A percentile compares a stretch with the other conserved stretches of the same genome.
Conservation (phyloP, 2,329 filamentous ascomycete genomes). For the Fusarium dimerum region DNA sequence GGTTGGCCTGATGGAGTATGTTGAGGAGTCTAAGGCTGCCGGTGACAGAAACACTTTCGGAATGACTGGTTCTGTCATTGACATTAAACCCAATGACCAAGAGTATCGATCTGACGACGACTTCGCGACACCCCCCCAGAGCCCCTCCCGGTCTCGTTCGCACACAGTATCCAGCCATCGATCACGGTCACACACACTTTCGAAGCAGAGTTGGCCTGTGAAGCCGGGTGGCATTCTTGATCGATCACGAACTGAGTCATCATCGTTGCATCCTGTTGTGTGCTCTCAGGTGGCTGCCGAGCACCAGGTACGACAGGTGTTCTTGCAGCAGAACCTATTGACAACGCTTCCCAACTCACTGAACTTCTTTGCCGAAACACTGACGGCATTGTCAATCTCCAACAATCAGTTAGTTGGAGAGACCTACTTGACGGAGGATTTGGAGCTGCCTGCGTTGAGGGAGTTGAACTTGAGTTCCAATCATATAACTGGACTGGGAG, state of each 20-base stretch:
- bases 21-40: constrained; percentile 22
- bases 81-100: constrained; percentile 35
- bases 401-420: constrained; percentile 71
- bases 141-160: constrained; percentile 49
- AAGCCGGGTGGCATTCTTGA: constrained; percentile 67
- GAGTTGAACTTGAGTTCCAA: constrained; percentile 78
- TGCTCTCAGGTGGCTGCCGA: constrained; percentile 56
- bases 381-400: constrained; percentile 73
- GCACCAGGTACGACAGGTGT: constrained; percentile 57
- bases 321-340: constrained; percentile 78
- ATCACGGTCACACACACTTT: constrained; percentile 46
- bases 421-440: constrained; percentile 63
- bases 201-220: constrained; percentile 54
- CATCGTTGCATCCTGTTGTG: constrained; percentile 58
- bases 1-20: constrained; percentile 19
- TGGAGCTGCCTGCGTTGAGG: constrained; percentile 72
- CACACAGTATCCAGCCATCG: constrained; percentile 47
- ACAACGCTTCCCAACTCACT: constrained; percentile 69
- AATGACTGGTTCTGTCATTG: not conserved
- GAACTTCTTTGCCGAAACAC: constrained; percentile 67
- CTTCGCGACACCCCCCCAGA: constrained; percentile 59
- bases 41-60: not conserved
- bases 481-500: constrained; percentile 68
- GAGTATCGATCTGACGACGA: constrained; percentile 53
- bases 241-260: constrained; percentile 65